These are phyloP conservation scores for Endoconidiophora polonica DNA, from an alignment of 2,329 filamentous ascomycete genomes.

Conservation along the genomic window DNA sequence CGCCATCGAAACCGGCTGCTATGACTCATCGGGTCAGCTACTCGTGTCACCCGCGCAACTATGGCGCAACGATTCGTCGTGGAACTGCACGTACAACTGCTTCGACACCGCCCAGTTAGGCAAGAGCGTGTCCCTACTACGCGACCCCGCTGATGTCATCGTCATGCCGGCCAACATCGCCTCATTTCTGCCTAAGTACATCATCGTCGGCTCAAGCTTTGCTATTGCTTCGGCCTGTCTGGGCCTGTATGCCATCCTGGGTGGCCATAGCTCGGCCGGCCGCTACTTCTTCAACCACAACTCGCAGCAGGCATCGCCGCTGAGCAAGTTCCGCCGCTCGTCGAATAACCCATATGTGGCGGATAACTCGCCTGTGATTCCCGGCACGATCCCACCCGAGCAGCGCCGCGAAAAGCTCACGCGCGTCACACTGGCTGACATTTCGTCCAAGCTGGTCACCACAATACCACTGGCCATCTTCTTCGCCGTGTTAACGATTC, in stretches of 20 bases:
- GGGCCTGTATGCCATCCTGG: constrained; percentile 11
- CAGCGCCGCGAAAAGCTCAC: constrained; percentile 5
- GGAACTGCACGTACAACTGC: constrained; percentile 13
- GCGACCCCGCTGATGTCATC: constrained; percentile 7
- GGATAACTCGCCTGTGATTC: constrained; percentile 11
- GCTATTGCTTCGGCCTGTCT: constrained; percentile 7
- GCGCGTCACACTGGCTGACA: not conserved
- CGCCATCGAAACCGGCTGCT: constrained; percentile 10
- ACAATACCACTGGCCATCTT: constrained; percentile 11
- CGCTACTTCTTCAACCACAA: constrained; percentile 9
- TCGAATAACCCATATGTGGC: constrained; percentile 7
- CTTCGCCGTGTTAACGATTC: constrained; percentile 8
- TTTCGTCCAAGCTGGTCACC: not conserved
- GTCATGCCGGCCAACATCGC: constrained; percentile 11
- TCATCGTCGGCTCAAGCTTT: constrained; percentile 8
- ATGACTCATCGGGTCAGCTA: constrained; percentile 5
- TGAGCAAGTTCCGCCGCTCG: constrained; percentile 4
- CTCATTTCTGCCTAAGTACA: constrained; percentile 11
- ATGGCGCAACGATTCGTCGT: constrained; percentile 12
- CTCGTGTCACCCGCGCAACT: constrained; percentile 10
- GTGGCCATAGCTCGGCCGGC: constrained; percentile 9
- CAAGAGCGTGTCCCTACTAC: constrained; percentile 3
- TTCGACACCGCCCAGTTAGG: not conserved
- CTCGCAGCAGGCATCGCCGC: constrained; percentile 2
- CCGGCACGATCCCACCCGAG: constrained; percentile 11